Percentiles rank a stretch among this genome's conserved stretches.
phyloP scores from a whole-genome alignment of 345 rosid genomes.

The Brassica rapa region DNA sequence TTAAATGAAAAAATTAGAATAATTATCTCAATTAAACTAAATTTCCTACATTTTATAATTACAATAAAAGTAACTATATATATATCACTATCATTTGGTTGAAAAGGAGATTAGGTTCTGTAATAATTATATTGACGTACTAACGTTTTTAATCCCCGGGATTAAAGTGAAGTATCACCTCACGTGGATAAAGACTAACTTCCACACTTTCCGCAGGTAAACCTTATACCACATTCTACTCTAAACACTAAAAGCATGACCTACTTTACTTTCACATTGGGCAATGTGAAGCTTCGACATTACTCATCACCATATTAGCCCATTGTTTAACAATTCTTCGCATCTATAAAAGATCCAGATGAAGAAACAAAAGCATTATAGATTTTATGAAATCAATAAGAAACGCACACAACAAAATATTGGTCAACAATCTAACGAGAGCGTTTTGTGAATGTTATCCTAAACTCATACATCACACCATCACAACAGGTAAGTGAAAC shows the following conservation, averaged over 20 bases:
- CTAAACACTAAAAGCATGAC: slow-evolving; percentile 37
- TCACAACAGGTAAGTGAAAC: slow-evolving; percentile 32
- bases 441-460: slow-evolving; percentile 27
- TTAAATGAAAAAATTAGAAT: too few relatives aligned
- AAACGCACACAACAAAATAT: slow-evolving; percentile 25
- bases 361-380: slow-evolving; percentile 12
- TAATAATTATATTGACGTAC: slow-evolving; percentile 1
- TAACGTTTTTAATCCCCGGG: slow-evolving; percentile 34
- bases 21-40: background rate
- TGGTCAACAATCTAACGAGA: slow-evolving; percentile 14
- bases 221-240: slow-evolving; percentile 33
- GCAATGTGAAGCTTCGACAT: slow-evolving; percentile 24
- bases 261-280: slow-evolving; percentile 36
- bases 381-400: background rate
- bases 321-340: background rate
- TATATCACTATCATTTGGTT: background rate
- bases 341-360: background rate
- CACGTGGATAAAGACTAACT: slow-evolving; percentile 30
- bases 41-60: too few relatives aligned
- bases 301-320: slow-evolving; percentile 21
- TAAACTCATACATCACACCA: slow-evolving; percentile 32
- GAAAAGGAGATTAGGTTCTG: background rate
- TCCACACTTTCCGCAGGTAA: slow-evolving; percentile 37
- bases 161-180: slow-evolving; percentile 25
- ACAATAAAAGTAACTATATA: background rate